Evolutionary conservation across 768 basidiomycete species (phyloP), one percentile per base, ranked within the genome.

Genomic region (Mycena vitilis): DNA sequence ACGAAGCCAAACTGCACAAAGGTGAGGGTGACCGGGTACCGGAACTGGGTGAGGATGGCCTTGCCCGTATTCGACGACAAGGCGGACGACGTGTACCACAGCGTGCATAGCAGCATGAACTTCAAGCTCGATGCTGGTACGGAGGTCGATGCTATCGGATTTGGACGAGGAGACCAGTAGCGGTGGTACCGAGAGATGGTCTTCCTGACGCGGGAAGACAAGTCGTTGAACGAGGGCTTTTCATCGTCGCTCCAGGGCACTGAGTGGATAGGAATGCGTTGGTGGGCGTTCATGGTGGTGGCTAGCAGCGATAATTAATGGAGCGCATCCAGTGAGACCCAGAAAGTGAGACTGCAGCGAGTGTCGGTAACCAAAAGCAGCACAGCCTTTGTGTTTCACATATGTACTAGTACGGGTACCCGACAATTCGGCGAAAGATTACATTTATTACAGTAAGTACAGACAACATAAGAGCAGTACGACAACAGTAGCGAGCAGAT

Each of bases 1-100:
- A 98, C 92, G 78, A 99, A 98, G 71, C 91, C 96, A 76, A 99
- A 99, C 78, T 99, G 98, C 75, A 99, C 87, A 76, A 99, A 95
- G 45, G 98, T 99, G 76, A 99, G 89, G 69, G 98, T 99, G 76
- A 99, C 88, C 6, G 98, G 98, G 80, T 94, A 98, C 60, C 90
- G 88, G 81, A 98, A 99, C 73, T 92, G 91, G 73, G 85, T 96
- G 73, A 99, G 85, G 80, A 99, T 96, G 52, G 92, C 88, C 78
- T 99, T 99, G 65, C 96, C 98, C 1, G 97, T 98, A 76, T 98
- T 99, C 48, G 95, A 97, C 2, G 95, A 96, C 58, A 99, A 80
- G 1, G 97, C 97, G 8, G 96, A 98, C 5, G 92, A 90, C 18
- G 90, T 86, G 81, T 99, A 99, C 98, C 98, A 99, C 23, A 99